phyloP scores from a whole-genome alignment of 2,329 filamentous ascomycete genomes.

The Aureobasidium namibiae region DNA sequence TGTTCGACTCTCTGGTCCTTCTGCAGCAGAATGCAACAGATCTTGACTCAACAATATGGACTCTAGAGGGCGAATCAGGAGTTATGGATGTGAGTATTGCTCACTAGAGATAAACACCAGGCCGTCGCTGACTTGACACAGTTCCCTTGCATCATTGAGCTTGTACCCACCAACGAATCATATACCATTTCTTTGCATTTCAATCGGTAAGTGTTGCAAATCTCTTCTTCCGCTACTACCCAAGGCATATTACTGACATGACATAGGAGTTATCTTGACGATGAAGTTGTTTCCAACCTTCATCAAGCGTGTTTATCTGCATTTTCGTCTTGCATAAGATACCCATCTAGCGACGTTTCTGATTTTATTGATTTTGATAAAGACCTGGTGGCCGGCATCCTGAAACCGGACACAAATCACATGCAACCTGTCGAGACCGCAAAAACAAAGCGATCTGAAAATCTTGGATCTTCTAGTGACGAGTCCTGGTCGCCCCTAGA shows the following conservation, averaged over 20 bases:
- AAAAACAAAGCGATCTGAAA: neutral
- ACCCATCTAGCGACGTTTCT: conserved; percentile 21
- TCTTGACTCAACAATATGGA: conserved; percentile 44
- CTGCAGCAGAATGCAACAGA: conserved; percentile 54
- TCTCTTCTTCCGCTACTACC: neutral
- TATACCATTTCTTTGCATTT: conserved; percentile 57
- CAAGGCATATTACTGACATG: neutral
- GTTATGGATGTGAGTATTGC: conserved; percentile 55
- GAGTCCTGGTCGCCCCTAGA: conserved; percentile 46
- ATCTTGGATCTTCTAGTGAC: neutral
- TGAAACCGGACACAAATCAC: neutral
- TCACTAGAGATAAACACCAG: neutral
- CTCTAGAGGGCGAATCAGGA: conserved; percentile 42
- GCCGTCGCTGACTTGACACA: neutral
- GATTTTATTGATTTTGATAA: conserved; percentile 17
- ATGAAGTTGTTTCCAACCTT: conserved; percentile 1
- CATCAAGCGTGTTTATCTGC: conserved; percentile 14
- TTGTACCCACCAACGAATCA: conserved; percentile 35
- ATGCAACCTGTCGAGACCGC: neutral
- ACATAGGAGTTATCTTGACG: conserved; percentile 17
- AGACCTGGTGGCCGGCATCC: conserved; percentile 11
- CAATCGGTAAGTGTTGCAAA: conserved; percentile 28
- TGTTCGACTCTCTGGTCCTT: conserved; percentile 77
- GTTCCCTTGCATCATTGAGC: conserved; percentile 16
- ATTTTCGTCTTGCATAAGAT: conserved; percentile 21